Evolutionary conservation across 495 filamentous ascomycete genomes (phyloP).

Genomic region (Aspergillus sparsus): DNA sequence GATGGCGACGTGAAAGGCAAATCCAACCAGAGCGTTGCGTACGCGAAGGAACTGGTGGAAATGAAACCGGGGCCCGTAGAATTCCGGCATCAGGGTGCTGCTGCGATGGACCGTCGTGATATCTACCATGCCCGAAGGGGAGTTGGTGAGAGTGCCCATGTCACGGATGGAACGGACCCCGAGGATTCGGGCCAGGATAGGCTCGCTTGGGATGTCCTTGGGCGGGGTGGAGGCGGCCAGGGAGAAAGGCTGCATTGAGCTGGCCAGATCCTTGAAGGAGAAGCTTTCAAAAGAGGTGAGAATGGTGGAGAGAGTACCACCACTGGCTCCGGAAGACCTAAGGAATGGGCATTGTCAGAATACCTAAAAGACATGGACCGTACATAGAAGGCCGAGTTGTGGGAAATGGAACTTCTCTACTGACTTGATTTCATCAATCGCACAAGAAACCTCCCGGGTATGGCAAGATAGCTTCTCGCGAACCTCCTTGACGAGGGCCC

Average conservation of each 20-base stretch:
- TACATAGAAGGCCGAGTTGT: background rate
- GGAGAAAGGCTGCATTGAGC: conserved; percentile 61
- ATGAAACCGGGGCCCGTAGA: conserved; percentile 73
- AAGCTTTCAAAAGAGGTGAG: conserved; percentile 65
- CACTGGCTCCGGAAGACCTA: conserved; percentile 60
- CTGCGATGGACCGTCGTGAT: conserved; percentile 69
- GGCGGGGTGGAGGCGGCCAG: conserved; percentile 62
- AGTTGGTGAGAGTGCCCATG: conserved; percentile 68
- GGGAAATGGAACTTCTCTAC: conserved; percentile 5
- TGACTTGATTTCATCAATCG: conserved; percentile 63
- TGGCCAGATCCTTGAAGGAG: conserved; percentile 55
- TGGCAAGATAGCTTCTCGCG: conserved; percentile 57
- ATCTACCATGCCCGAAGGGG: conserved; percentile 59
- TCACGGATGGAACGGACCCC: conserved; percentile 63
- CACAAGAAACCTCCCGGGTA: conserved; percentile 60
- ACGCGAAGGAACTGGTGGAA: conserved; percentile 69
- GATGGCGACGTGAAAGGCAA: conserved; percentile 58
- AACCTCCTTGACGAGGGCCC: conserved; percentile 64
- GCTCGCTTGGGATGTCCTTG: conserved; percentile 34
- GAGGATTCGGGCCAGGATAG: conserved; percentile 48
- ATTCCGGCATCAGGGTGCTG: conserved; percentile 69
- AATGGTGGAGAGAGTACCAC: conserved; percentile 69
- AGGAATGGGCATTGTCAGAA: background rate
- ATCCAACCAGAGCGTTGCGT: conserved; percentile 58
- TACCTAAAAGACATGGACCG: background rate